These are phyloP conservation scores for Xerocomus potaroensis DNA, from an alignment of 768 basidiomycete genomes.

Conservation along the genomic window DNA sequence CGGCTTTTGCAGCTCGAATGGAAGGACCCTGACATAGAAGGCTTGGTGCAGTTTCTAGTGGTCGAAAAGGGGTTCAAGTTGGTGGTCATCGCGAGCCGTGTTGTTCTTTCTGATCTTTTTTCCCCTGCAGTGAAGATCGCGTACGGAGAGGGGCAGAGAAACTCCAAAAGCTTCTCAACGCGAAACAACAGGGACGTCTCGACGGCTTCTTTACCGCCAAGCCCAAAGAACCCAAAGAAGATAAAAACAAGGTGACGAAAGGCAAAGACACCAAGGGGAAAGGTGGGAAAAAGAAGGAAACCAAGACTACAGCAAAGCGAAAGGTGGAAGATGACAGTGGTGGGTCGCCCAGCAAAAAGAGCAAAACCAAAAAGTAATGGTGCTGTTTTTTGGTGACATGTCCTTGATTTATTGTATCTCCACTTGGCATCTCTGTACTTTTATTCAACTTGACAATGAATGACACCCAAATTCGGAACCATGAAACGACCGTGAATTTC, in stretches of 20 bases:
- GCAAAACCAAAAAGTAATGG: conserved; percentile 34
- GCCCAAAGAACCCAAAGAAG: conserved; percentile 50
- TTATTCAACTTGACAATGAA: conserved; percentile 1
- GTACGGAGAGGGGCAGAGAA: conserved; percentile 95
- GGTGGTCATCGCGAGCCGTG: background rate
- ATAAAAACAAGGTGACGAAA: conserved; percentile 39
- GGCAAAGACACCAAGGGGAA: conserved; percentile 49
- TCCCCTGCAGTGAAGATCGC: conserved; percentile 76
- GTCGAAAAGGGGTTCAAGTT: conserved; percentile 97
- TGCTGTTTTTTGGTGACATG: background rate
- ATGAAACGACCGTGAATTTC: too few relatives aligned
- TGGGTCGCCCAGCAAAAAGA: conserved; percentile 35
- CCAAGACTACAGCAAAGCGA: conserved; percentile 14
- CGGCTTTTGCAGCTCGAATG: conserved; percentile 73
- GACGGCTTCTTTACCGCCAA: conserved; percentile 92
- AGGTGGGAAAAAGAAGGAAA: conserved; percentile 15
- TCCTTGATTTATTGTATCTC: conserved; percentile 1
- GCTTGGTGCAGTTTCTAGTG: conserved; percentile 90
- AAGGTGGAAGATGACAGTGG: conserved; percentile 35
- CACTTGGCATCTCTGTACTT: conserved; percentile 13
- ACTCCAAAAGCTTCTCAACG: conserved; percentile 76
- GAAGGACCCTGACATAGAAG: conserved; percentile 90
- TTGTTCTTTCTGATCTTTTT: background rate
- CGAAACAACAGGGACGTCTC: conserved; percentile 94
- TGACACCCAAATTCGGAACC: too few relatives aligned